Conservation (phyloP, 208 protist genomes). For the Strigomonas culicis region DNA sequence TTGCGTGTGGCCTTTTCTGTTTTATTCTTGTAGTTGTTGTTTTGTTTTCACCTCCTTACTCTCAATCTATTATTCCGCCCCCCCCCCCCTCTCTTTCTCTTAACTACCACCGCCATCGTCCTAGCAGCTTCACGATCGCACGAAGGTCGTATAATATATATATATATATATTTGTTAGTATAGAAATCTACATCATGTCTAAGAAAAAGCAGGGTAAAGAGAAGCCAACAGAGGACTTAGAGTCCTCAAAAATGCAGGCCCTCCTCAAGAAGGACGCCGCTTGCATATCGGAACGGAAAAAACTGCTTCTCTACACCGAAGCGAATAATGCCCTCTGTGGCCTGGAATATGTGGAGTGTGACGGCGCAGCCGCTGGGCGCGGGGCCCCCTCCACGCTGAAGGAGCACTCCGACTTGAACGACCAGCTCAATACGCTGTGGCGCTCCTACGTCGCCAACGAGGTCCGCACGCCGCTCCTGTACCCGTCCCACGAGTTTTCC, state of each 20-base stretch:
- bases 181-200: slow-evolving; percentile 1
- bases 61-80: background rate
- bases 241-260: background rate
- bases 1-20: background rate
- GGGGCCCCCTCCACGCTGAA: background rate
- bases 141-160: background rate
- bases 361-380: background rate
- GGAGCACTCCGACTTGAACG: background rate
- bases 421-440: slow-evolving; percentile 22
- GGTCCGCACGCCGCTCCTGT: slow-evolving; percentile 22
- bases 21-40: background rate
- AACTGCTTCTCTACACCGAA: no score
- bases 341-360: background rate
- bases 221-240: slow-evolving; percentile 8
- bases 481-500: slow-evolving; percentile 33
- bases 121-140: no score
- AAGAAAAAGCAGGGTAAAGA: slow-evolving; percentile 19
- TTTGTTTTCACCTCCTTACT: background rate
- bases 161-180: background rate
- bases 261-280: background rate
- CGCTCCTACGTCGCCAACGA: slow-evolving; percentile 16
- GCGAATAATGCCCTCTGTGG: no score
- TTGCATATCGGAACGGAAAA: no score
- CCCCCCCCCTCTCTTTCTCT: background rate
- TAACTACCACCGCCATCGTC: no score